A percentile compares a stretch with the other conserved stretches of the same genome.
Conservation (phyloP, 352 stramenopile species). For the Phytopythium cucurbitacearum region DNA sequence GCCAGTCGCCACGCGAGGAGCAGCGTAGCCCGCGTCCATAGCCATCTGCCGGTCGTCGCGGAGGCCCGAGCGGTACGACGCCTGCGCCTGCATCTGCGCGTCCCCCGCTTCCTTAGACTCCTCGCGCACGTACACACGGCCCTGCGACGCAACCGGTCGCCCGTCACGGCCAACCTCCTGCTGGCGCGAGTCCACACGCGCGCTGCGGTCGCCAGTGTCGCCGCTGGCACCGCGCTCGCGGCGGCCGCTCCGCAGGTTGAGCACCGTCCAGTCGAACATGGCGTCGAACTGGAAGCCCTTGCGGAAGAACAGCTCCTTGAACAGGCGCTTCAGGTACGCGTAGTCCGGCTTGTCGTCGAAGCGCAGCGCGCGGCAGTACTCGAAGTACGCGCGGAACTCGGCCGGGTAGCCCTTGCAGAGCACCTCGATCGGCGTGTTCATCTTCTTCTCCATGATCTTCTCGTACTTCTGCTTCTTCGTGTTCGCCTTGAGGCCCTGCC, state of each 20-base stretch:
- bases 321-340: slow-evolving; percentile 92
- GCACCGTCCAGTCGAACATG: slow-evolving; percentile 99
- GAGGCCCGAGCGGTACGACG: slow-evolving; percentile 52
- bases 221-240: slow-evolving; percentile 56
- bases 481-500: slow-evolving; percentile 97
- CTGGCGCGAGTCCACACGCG: slow-evolving; percentile 53
- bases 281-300: slow-evolving; percentile 99
- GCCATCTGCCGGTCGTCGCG: slow-evolving; percentile 47
- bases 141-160: slow-evolving; percentile 51
- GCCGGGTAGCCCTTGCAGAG: slow-evolving; percentile 93
- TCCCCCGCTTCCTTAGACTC: slow-evolving; percentile 57
- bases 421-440: slow-evolving; percentile 91
- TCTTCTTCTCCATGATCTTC: slow-evolving; percentile 99
- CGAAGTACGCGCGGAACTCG: slow-evolving; percentile 98
- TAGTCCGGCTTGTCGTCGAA: slow-evolving; percentile 90
- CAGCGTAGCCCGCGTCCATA: slow-evolving; percentile 50
- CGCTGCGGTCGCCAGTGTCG: slow-evolving; percentile 57
- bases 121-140: slow-evolving; percentile 61
- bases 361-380: slow-evolving; percentile 83
- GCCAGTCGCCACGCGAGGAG: slow-evolving; percentile 56
- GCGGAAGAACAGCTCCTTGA: slow-evolving; percentile 99
- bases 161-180: slow-evolving; percentile 32
- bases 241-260: slow-evolving; percentile 77
- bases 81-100: slow-evolving; percentile 35
- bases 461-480: slow-evolving; percentile 96